Percentiles rank a stretch among this genome's conserved stretches.
These are phyloP conservation scores for Cladophialophora psammophila DNA, from an alignment of 2,329 filamentous ascomycete species.

Conservation along the genomic window DNA sequence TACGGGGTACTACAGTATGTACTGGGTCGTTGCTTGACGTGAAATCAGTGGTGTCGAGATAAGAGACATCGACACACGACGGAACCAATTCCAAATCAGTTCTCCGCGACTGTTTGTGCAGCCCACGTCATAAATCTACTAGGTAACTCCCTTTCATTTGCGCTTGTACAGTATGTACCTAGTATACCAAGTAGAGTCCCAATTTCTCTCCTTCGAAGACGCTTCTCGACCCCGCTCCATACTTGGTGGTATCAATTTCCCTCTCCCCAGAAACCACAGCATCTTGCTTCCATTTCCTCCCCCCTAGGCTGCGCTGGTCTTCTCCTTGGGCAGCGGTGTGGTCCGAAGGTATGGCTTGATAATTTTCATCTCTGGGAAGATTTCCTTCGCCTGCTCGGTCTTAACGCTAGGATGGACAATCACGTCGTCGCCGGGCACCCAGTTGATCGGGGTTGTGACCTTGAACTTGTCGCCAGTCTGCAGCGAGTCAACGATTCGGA, in stretches of 20 bases:
- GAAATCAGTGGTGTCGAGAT: neutral
- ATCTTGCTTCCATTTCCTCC: neutral
- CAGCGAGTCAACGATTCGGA: constrained; percentile 65
- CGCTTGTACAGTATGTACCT: too few species aligned
- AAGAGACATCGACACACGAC: neutral
- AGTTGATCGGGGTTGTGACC: constrained; percentile 69
- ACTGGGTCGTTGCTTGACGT: neutral
- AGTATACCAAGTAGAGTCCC: neutral
- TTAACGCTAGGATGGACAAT: constrained; percentile 67
- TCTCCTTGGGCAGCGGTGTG: constrained; percentile 65
- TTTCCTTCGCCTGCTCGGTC: constrained; percentile 65
- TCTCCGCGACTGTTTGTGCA: neutral
- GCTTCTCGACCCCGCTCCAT: neutral
- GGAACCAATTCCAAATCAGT: neutral
- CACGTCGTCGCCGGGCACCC: constrained; percentile 65
- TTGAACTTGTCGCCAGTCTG: constrained; percentile 67
- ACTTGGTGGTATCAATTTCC: constrained; percentile 1
- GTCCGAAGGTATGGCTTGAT: constrained; percentile 69
- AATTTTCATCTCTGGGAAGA: constrained; percentile 67
- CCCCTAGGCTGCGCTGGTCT: constrained; percentile 55
- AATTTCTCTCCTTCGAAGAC: neutral
- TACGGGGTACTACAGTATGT: constrained; percentile 4
- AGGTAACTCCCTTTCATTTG: neutral
- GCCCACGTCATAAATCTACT: neutral
- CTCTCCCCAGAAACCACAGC: neutral